phyloP scores from a whole-genome alignment of 176 grass and related monocot species.

The Melocanna baccifera region DNA sequence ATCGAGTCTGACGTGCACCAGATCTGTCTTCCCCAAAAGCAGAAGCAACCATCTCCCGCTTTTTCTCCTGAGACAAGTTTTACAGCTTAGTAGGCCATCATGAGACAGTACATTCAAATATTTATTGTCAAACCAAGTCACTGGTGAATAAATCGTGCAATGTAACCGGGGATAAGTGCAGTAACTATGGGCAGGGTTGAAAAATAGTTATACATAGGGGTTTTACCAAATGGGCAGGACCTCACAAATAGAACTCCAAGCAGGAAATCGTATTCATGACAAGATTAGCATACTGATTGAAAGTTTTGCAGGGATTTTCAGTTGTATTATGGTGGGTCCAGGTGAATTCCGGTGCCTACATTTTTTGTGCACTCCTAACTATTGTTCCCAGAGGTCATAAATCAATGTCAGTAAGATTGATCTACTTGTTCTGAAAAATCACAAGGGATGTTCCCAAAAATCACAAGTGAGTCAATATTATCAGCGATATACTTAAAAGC shows the following conservation, averaged over 20 bases:
- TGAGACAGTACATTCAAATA: neutral
- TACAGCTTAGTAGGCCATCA: constrained; percentile 16
- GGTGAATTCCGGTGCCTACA: neutral
- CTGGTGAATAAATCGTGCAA: neutral
- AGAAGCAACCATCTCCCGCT: constrained; percentile 94
- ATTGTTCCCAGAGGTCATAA: neutral
- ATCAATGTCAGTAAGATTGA: neutral
- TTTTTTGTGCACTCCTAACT: neutral
- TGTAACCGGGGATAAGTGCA: neutral
- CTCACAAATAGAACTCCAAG: neutral
- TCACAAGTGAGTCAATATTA: neutral
- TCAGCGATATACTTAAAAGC: neutral
- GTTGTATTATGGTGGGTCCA: neutral
- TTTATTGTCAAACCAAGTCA: neutral
- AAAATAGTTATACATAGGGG: neutral
- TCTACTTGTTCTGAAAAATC: neutral
- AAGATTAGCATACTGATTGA: neutral
- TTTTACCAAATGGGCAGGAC: neutral
- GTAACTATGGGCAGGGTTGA: neutral
- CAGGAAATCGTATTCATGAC: neutral
- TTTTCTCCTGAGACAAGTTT: constrained; percentile 67
- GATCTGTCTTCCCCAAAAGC: constrained; percentile 95
- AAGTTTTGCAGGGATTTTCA: neutral
- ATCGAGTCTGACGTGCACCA: constrained; percentile 65
- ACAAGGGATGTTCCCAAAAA: neutral